Evolutionary conservation across 208 protist species (phyloP), one percentile per base, ranked within the genome.

Genomic region (Tritrichomonas musculus): DNA sequence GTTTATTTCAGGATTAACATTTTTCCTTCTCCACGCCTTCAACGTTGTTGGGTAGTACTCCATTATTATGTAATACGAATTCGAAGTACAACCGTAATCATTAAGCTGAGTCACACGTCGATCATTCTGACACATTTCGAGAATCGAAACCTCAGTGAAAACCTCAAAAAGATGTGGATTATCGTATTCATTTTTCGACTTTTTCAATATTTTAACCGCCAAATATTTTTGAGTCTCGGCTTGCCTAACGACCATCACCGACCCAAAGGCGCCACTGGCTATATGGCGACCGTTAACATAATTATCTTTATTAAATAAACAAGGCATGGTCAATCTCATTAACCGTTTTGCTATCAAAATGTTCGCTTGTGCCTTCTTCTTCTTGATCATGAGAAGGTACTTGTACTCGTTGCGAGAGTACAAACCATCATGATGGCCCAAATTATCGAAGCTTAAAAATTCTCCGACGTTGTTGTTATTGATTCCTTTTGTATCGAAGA

Each of bases 21-120:
- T 88, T 9, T 13, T 47, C 30, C 44, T 88, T 57, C 77, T 88
- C 77, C 77, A 88, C 5, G 47, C 77, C 39, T 88, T 88, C 47
- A 88, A 20, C 39, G 77, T 88, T n/a, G 25, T 53, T 60, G 77
- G 77, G 57, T 88, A 88, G 57, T 53, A 88, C 9, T 88, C 77
- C 77, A 88, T 88, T 2, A 88, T 49, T 20, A 88, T 88, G 47
- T 88, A 88, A 88, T 88, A 88, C 39, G 47, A 57, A 20, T 49
- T 88, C 0, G 20, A 5, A 11, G 77, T 57, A 33, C 77, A 88
- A 0, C 77, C 77, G 27, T 53, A 88, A 50, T 88, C 77, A 8
- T n/a, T 49, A 36, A 88, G 27, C 36, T 88, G 77, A 33, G 77
- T 57, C 1, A 88, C 77, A 39, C 77, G 33, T 57, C 77, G 33